phyloP scores from a whole-genome alignment of 305 asterid species.

The Fraxinus albicans region DNA sequence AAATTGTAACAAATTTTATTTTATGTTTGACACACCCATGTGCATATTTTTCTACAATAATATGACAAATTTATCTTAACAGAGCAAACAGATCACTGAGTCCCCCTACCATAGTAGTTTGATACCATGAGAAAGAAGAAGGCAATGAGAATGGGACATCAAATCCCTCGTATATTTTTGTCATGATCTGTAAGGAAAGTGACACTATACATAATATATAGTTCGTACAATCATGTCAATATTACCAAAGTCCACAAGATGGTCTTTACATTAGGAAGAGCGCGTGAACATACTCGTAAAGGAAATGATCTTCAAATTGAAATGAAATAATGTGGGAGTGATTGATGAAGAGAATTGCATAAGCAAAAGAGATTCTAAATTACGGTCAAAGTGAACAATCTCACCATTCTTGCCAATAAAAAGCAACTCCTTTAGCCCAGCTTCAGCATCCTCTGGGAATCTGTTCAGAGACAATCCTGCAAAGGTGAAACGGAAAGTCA shows the following conservation, averaged over 20 bases:
- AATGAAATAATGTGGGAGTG: background rate
- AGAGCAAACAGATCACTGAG: background rate
- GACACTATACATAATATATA: background rate
- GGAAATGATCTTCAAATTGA: background rate
- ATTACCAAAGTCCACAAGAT: background rate
- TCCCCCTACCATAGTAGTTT: background rate
- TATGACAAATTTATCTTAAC: background rate
- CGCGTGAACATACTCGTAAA: background rate
- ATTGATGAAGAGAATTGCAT: background rate
- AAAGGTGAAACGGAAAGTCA: background rate
- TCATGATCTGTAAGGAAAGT: background rate
- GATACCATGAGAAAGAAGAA: background rate
- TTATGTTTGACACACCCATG: background rate
- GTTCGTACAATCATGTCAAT: background rate
- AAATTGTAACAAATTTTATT: background rate
- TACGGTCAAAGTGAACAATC: background rate
- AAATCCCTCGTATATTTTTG: background rate
- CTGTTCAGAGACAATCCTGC: conserved; percentile 76
- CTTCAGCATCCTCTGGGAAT: conserved; percentile 59
- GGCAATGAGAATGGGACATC: background rate
- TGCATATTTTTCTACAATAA: background rate
- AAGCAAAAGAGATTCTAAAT: background rate
- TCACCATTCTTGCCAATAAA: background rate
- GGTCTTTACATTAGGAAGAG: background rate
- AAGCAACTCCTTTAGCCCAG: background rate